Percentiles rank a stretch among this genome's conserved stretches.
phyloP scores from a whole-genome alignment of 2,329 filamentous ascomycete genomes.

The Elsinoe necatrix region DNA sequence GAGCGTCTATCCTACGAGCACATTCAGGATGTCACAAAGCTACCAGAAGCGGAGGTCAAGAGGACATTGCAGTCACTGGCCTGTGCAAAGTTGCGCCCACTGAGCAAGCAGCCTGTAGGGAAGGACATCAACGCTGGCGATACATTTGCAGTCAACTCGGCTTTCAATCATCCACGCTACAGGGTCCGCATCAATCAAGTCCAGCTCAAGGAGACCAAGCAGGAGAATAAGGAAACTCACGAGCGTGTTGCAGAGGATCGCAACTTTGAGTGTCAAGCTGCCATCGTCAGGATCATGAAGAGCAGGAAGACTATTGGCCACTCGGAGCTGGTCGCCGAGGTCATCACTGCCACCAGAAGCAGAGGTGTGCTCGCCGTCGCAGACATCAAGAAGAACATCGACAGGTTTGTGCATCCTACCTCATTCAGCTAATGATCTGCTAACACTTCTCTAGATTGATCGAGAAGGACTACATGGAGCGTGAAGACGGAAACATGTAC shows the following conservation, averaged over 20 bases:
- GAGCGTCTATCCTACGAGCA: conserved; percentile 65
- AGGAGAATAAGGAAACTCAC: conserved; percentile 91
- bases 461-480: conserved; percentile 87
- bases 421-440: neutral
- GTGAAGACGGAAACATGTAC: conserved; percentile 56
- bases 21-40: conserved; percentile 64
- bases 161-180: conserved; percentile 72
- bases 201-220: conserved; percentile 88
- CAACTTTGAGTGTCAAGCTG: conserved; percentile 93
- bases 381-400: conserved; percentile 96
- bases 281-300: conserved; percentile 97
- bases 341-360: conserved; percentile 81
- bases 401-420: conserved; percentile 56
- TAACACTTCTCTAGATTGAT: conserved; percentile 56
- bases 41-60: conserved; percentile 68
- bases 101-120: conserved; percentile 77
- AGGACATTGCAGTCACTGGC: conserved; percentile 92
- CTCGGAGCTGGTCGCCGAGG: conserved; percentile 78
- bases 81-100: conserved; percentile 76
- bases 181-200: conserved; percentile 98
- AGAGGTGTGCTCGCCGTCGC: conserved; percentile 75
- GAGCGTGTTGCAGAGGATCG: conserved; percentile 80
- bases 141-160: conserved; percentile 71
- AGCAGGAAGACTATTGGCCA: conserved; percentile 79
- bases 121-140: conserved; percentile 67